Evolutionary conservation across 2,329 filamentous ascomycete species (phyloP).

Genomic region (Sclerotinia nivalis): DNA sequence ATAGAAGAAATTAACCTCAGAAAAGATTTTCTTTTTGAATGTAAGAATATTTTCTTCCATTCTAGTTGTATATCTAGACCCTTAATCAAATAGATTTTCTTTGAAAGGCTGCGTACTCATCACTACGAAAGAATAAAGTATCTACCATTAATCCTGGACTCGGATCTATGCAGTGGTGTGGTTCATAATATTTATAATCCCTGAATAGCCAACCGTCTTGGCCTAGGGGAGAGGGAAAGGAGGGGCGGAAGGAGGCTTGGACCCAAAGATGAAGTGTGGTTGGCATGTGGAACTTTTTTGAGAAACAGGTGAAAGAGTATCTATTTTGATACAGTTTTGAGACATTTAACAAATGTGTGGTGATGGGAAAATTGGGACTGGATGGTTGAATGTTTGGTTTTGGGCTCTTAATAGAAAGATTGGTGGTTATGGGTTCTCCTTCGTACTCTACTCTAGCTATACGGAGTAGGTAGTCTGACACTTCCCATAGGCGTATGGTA

Average conservation of each 20-base stretch:
- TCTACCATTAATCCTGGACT: background rate
- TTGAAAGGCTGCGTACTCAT: no score
- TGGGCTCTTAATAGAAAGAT: no score
- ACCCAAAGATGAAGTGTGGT: background rate
- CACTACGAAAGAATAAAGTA: no score
- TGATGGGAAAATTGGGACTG: background rate
- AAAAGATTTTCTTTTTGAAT: background rate
- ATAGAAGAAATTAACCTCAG: background rate
- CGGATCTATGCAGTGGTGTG: slow-evolving; percentile 5
- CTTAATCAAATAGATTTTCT: background rate
- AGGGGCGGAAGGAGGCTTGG: background rate
- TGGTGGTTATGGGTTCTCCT: no score
- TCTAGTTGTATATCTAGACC: background rate
- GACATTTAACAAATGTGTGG: background rate
- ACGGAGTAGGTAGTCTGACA: no score
- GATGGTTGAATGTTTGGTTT: no score
- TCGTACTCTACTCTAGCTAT: no score
- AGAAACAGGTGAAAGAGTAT: background rate
- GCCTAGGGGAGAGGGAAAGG: background rate
- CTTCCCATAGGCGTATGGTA: no score
- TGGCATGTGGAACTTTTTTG: background rate
- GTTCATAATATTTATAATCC: background rate
- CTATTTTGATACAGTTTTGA: background rate
- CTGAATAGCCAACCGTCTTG: background rate
- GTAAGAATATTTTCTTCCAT: background rate